Percentiles rank a stretch among this genome's conserved stretches.
Conservation (phyloP, 2,329 filamentous ascomycete genomes). For the Teratosphaeria destructans region DNA sequence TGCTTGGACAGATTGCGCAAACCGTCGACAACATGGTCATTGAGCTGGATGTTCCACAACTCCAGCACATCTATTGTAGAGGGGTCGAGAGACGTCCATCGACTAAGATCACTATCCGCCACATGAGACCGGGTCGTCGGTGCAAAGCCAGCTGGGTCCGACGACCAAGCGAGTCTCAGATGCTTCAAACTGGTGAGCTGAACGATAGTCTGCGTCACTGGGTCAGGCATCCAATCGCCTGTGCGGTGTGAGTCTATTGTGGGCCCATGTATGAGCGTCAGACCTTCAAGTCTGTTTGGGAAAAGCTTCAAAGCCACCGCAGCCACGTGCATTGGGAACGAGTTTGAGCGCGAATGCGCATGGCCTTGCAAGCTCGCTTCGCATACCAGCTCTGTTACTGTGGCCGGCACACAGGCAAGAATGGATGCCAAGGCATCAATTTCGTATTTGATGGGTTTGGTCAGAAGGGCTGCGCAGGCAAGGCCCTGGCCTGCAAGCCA, state of each 20-base stretch:
- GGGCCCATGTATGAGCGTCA: neutral
- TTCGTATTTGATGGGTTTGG: neutral
- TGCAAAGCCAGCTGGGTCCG: neutral
- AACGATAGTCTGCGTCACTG: neutral
- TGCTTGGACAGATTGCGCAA: neutral
- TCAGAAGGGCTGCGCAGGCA: neutral
- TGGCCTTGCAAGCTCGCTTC: neutral
- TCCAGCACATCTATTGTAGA: neutral
- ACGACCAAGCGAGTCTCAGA: neutral
- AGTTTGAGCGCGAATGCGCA: neutral
- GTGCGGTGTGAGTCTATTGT: neutral
- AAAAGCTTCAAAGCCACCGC: constrained; percentile 3
- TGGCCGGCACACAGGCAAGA: constrained; percentile 7
- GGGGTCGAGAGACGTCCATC: neutral
- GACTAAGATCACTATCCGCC: neutral
- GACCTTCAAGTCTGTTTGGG: constrained; percentile 3
- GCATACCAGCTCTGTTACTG: constrained; percentile 5
- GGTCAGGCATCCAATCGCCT: neutral
- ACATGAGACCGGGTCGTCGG: neutral
- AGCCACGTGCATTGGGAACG: constrained; percentile 1
- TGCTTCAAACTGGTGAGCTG: neutral
- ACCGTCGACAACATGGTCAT: neutral
- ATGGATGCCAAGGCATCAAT: constrained; percentile 8
- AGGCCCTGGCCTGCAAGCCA: neutral
- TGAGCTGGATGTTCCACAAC: neutral